These are phyloP conservation scores for Rhynchospora pubera DNA, from an alignment of 176 grass and related monocot species.

Conservation along the genomic window DNA sequence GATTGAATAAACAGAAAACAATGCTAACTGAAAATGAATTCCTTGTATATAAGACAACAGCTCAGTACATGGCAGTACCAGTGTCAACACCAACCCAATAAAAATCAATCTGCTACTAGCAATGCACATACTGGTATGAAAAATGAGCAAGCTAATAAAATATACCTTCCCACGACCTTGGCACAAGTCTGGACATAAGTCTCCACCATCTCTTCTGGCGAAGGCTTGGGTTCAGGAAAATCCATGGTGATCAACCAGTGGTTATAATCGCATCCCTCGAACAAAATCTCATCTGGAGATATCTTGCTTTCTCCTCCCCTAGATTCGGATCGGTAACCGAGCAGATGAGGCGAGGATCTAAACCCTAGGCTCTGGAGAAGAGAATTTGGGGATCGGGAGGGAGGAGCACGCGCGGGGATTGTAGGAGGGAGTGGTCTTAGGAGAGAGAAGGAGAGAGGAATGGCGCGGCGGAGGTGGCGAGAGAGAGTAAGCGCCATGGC, in stretches of 20 bases:
- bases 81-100: neutral
- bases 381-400: neutral
- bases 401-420: neutral
- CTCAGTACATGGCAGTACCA: neutral
- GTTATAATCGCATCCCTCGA: constrained; percentile 94
- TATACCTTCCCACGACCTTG: constrained; percentile 88
- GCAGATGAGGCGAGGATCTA: constrained; percentile 37
- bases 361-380: constrained; percentile 34
- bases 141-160: neutral
- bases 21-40: neutral
- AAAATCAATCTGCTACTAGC: neutral
- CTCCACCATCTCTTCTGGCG: constrained; percentile 93
- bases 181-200: constrained; percentile 85
- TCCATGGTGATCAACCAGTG: constrained; percentile 99
- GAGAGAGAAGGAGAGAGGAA: constrained; percentile 31
- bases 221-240: constrained; percentile 77
- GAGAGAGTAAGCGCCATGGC: constrained; percentile 69
- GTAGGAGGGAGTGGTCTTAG: constrained; percentile 6
- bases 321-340: constrained; percentile 33
- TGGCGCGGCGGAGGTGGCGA: constrained; percentile 51
- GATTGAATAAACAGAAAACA: neutral
- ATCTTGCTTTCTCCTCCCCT: constrained; percentile 36
- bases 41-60: neutral
- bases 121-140: neutral
- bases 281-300: constrained; percentile 69